Conservation (phyloP, 495 filamentous ascomycete genomes). For the Endocarpon pusillum region DNA sequence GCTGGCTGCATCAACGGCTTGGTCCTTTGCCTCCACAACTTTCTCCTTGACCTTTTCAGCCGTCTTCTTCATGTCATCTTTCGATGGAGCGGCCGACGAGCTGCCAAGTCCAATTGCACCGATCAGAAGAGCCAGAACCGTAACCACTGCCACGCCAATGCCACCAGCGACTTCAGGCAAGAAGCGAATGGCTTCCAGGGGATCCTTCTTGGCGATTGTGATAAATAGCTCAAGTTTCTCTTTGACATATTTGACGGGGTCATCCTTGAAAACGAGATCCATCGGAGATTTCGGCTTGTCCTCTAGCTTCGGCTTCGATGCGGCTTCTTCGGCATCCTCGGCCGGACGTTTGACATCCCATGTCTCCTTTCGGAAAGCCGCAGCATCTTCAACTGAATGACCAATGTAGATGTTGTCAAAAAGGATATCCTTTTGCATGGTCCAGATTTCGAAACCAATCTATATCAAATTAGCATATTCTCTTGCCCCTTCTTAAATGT, state of each 20-base stretch:
- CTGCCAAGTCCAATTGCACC: conserved; percentile 35
- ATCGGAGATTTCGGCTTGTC: conserved; percentile 43
- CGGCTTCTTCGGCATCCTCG: conserved; percentile 72
- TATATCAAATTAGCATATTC: conserved; percentile 13
- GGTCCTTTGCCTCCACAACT: conserved; percentile 46
- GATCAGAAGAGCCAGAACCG: conserved; percentile 50
- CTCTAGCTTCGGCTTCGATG: conserved; percentile 60
- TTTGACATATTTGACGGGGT: conserved; percentile 74
- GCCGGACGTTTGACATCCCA: conserved; percentile 82
- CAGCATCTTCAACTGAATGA: conserved; percentile 87
- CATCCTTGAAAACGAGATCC: conserved; percentile 80
- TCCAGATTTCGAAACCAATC: conserved; percentile 99
- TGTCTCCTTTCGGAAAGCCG: conserved; percentile 76
- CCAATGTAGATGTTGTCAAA: conserved; percentile 99
- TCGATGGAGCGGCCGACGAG: conserved; percentile 36
- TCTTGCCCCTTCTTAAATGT: conserved; percentile 4
- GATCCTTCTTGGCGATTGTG: conserved; percentile 70
- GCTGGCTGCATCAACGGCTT: conserved; percentile 49
- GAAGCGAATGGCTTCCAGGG: conserved; percentile 75
- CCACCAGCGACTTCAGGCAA: conserved; percentile 81
- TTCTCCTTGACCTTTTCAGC: conserved; percentile 66
- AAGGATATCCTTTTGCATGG: conserved; percentile 96
- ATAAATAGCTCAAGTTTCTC: conserved; percentile 86
- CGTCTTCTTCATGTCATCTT: conserved; percentile 55
- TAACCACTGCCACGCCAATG: conserved; percentile 48